Evolutionary conservation across 176 grass and related monocot genomes (phyloP), one percentile per base, ranked within the genome.

Genomic region (Poa pratensis): DNA sequence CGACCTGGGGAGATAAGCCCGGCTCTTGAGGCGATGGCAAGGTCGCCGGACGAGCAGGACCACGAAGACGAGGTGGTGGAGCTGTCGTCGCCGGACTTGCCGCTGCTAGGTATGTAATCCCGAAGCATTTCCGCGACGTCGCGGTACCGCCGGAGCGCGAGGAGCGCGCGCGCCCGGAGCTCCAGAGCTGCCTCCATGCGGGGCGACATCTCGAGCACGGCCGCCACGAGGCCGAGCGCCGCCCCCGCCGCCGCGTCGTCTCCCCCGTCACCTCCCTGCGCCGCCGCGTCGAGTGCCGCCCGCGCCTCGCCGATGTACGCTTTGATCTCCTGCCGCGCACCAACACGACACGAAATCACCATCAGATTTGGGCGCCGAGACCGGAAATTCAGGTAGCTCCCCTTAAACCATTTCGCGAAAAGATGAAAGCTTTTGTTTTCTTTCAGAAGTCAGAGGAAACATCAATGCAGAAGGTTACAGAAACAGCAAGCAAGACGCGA

Each of bases 101-200:
- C 80, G 85, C 84, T 92, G 50, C 94, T 94, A 7, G 97, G 97
- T 48, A 99, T 94, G 88, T 96, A 96, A 24, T 99, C 94, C 20
- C 86, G 79, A 45, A 99, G 90, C 92, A 96, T 92, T 30, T 99
- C 92, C 0, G 97, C 97, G 49, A 99, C 87, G 86, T 96, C 90
- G 50, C 91, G 91, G 86, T 92, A 99, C 9, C 93, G 93, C 5
- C 90, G 73, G 76, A 99, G 94, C 39, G 87, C 81, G 63, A 96
- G 86, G 10, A 96, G 94, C 15, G 94, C 79, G 2, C 94, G 88
- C 7, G 97, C 93, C 53, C 54, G 83, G 59, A 99, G 82, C 94
- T 96, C 97, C 5, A 94, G 86, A 15, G 91, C 93, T 40, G 88
- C 77, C 86, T 99, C 97, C 24, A 84, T 55, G 65, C 91, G 94